phyloP scores from a whole-genome alignment of 1,284 basidiomycete genomes.

The Austroboletus novae-zelandiae region DNA sequence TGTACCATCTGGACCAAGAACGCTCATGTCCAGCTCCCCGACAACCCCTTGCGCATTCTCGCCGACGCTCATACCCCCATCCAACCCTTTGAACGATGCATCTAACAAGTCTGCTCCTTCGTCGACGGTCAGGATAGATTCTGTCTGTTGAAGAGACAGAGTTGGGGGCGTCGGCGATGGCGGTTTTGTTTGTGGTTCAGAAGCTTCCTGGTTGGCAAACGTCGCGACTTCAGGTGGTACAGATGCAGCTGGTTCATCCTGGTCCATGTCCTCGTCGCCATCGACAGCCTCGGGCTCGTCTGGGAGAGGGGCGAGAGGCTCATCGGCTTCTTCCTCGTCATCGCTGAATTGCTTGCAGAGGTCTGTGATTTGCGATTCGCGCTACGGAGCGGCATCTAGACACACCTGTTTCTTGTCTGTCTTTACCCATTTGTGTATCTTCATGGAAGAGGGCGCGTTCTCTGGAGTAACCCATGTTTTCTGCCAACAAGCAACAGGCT shows the following conservation, averaged over 20 bases:
- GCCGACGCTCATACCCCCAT: constrained; percentile 37
- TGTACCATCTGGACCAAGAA: constrained; percentile 63
- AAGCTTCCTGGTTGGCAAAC: constrained; percentile 32
- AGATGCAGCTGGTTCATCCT: constrained; percentile 61
- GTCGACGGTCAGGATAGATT: constrained; percentile 34
- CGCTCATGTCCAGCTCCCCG: constrained; percentile 54
- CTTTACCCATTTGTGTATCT: constrained; percentile 70
- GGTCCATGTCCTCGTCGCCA: constrained; percentile 58
- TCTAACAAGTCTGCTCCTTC: constrained; percentile 41
- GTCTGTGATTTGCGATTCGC: constrained; percentile 8
- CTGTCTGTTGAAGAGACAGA: constrained; percentile 37
- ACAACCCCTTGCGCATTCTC: constrained; percentile 35
- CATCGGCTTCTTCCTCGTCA: constrained; percentile 71
- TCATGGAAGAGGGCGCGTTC: constrained; percentile 53
- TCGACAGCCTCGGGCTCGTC: constrained; percentile 68
- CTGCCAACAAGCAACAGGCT: constrained; percentile 77
- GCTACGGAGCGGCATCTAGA: background rate
- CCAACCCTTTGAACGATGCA: constrained; percentile 48
- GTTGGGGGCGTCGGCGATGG: constrained; percentile 57
- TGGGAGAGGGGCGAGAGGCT: constrained; percentile 72
- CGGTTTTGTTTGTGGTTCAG: constrained; percentile 55
- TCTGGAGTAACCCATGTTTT: constrained; percentile 63
- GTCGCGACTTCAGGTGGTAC: constrained; percentile 39
- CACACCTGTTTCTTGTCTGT: constrained; percentile 70
- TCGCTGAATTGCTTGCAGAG: constrained; percentile 70